phyloP scores from a whole-genome alignment of 169 alveolate genomes.

The Neospora caninum region DNA sequence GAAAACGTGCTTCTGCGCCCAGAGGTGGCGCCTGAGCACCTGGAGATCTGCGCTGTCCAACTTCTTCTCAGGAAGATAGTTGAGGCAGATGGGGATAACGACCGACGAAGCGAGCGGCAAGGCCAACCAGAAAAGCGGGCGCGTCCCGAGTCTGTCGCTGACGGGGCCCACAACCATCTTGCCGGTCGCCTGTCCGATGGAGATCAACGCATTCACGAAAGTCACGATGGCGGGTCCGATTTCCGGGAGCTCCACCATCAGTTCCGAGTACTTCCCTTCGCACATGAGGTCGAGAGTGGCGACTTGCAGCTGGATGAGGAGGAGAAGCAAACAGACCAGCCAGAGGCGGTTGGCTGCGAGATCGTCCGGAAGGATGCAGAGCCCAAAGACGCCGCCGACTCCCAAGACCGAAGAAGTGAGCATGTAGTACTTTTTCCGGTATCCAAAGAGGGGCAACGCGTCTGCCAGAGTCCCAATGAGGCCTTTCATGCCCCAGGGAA shows the following conservation, averaged over 20 bases:
- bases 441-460: slow-evolving; percentile 42
- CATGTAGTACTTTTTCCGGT: slow-evolving; percentile 51
- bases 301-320: slow-evolving; percentile 35
- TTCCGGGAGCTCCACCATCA: not conserved
- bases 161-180: slow-evolving; percentile 49
- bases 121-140: slow-evolving; percentile 36
- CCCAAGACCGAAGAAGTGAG: slow-evolving; percentile 32
- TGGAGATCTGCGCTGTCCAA: not conserved
- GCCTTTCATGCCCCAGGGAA: slow-evolving; percentile 68
- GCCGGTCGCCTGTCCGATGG: slow-evolving; percentile 39
- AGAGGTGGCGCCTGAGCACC: not conserved
- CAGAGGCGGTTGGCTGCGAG: not conserved
- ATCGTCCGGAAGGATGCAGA: slow-evolving; percentile 7
- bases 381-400: slow-evolving; percentile 29
- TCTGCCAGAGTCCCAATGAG: slow-evolving; percentile 47
- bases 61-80: slow-evolving; percentile 39
- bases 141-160: slow-evolving; percentile 24
- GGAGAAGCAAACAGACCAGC: slow-evolving; percentile 15
- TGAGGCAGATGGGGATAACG: not conserved
- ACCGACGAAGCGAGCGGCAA: slow-evolving; percentile 54
- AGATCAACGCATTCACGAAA: not conserved
- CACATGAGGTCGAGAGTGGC: slow-evolving; percentile 60
- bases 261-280: slow-evolving; percentile 48
- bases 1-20: slow-evolving; percentile 4
- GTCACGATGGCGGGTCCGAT: slow-evolving; percentile 4